Evolutionary conservation across 2,329 filamentous ascomycete genomes (phyloP).

Genomic region (Fusarium nisikadoi): DNA sequence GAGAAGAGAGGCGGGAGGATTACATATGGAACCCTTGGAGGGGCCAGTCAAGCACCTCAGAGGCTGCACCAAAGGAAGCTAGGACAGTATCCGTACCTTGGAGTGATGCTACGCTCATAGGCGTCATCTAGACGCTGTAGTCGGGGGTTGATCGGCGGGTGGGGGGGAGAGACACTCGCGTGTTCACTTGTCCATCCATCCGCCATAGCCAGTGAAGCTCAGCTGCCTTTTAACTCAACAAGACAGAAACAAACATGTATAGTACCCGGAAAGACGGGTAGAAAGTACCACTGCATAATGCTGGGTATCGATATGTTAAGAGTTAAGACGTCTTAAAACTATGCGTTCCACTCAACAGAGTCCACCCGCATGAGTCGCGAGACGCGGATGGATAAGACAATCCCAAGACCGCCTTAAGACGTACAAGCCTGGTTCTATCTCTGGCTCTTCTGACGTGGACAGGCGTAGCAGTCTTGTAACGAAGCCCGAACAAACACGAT

Average conservation of each 20-base stretch:
- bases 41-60: conserved; percentile 19
- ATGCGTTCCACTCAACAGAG: conserved; percentile 29
- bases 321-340: conserved; percentile 10
- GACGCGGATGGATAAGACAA: conserved; percentile 5
- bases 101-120: conserved; percentile 35
- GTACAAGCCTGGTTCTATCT: conserved; percentile 12
- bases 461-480: conserved; percentile 3
- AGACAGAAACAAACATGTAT: conserved; percentile 1
- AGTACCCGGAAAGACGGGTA: conserved; percentile 6
- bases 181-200: conserved; percentile 35
- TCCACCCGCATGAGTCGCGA: conserved; percentile 27
- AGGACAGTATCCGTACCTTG: conserved; percentile 32
- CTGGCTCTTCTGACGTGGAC: conserved; percentile 27
- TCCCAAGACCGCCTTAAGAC: conserved; percentile 22
- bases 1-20: conserved; percentile 21
- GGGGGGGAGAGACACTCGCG: conserved; percentile 33
- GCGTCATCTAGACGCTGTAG: conserved; percentile 35
- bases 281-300: conserved; percentile 6
- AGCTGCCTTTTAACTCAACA: conserved; percentile 31
- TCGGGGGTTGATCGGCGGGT: conserved; percentile 37
- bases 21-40: conserved; percentile 15
- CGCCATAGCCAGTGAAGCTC: conserved; percentile 22
- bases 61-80: conserved; percentile 1
- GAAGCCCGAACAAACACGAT: conserved; percentile 2
- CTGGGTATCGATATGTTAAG: conserved; percentile 9